Conservation (phyloP, 768 basidiomycete species). For the Lanmaoa rubissima region DNA sequence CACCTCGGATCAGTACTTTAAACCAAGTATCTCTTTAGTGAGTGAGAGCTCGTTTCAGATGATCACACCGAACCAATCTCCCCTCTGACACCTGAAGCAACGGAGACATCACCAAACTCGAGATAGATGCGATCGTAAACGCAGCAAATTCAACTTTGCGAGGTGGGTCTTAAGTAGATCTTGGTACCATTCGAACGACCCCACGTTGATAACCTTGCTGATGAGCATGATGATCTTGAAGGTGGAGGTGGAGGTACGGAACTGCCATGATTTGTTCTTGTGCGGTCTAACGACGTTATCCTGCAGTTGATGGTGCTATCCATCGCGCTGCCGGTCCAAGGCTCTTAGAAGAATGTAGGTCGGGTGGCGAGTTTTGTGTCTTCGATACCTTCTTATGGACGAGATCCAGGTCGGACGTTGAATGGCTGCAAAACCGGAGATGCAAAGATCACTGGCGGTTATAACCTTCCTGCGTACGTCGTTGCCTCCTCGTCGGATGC, state of each 20-base stretch:
- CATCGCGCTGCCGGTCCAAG: constrained; percentile 69
- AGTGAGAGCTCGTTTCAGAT: constrained; percentile 31
- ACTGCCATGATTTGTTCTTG: not conserved
- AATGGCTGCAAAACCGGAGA: constrained; percentile 70
- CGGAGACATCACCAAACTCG: constrained; percentile 73
- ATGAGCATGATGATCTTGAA: constrained; percentile 27
- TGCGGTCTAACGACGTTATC: not conserved
- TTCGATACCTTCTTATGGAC: constrained; percentile 1
- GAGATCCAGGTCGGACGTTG: constrained; percentile 65
- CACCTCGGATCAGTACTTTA: constrained; percentile 38
- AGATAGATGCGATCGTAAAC: constrained; percentile 76
- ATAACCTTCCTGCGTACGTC: constrained; percentile 72
- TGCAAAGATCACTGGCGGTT: constrained; percentile 77
- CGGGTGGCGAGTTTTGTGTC: not conserved
- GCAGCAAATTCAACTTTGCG: constrained; percentile 74
- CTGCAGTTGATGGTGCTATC: constrained; percentile 77
- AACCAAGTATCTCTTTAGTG: constrained; percentile 69
- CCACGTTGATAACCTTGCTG: not conserved
- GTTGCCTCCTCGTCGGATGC: not conserved
- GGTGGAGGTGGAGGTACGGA: constrained; percentile 75
- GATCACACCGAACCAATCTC: not conserved
- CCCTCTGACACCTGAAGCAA: constrained; percentile 45
- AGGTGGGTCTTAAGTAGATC: constrained; percentile 40
- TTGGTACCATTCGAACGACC: not conserved
- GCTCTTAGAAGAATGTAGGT: constrained; percentile 68